Percentiles rank a stretch among this genome's conserved stretches.
These are phyloP conservation scores for Coemansia sp. DNA, from an alignment of 192 early-diverging fungal species.

Conservation along the genomic window DNA sequence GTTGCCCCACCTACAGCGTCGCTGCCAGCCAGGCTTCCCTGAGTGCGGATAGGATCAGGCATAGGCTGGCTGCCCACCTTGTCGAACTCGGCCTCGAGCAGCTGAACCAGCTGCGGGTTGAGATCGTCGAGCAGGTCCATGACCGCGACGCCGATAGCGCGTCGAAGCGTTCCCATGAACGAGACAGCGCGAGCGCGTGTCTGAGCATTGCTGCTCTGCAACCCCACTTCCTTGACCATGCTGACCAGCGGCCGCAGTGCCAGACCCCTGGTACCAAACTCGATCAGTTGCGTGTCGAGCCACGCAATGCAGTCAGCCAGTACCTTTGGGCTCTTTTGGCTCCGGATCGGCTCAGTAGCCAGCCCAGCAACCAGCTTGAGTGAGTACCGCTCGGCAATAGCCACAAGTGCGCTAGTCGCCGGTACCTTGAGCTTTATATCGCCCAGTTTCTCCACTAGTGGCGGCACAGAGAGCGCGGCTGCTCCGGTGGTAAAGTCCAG, in stretches of 20 bases:
- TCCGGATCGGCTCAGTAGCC: slow-evolving; percentile 74
- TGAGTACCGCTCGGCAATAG: slow-evolving; percentile 74
- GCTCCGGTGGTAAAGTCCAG: slow-evolving; percentile 70
- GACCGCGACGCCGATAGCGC: slow-evolving; percentile 83
- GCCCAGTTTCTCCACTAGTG: slow-evolving; percentile 88
- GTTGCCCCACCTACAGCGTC: slow-evolving; percentile 52
- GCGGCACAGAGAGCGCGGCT: slow-evolving; percentile 73
- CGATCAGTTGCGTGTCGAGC: slow-evolving; percentile 82
- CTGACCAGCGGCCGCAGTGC: slow-evolving; percentile 78
- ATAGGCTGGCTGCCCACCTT: slow-evolving; percentile 70
- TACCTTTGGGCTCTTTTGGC: slow-evolving; percentile 88
- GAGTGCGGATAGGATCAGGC: slow-evolving; percentile 52
- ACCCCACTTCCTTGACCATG: slow-evolving; percentile 72
- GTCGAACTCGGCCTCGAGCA: slow-evolving; percentile 92
- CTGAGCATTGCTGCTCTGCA: slow-evolving; percentile 83
- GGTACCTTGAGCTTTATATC: slow-evolving; percentile 93
- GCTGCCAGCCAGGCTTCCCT: slow-evolving; percentile 20
- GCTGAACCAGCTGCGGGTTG: slow-evolving; percentile 75
- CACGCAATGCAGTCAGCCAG: slow-evolving; percentile 85
- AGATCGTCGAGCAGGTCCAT: slow-evolving; percentile 86
- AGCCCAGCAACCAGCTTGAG: slow-evolving; percentile 83
- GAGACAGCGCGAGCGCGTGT: slow-evolving; percentile 81
- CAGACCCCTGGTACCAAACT: slow-evolving; percentile 88
- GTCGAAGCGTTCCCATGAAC: slow-evolving; percentile 80
- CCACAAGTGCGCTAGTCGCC: slow-evolving; percentile 76